Conservation (phyloP, 129 eudicot species). For the Apium graveolens region DNA sequence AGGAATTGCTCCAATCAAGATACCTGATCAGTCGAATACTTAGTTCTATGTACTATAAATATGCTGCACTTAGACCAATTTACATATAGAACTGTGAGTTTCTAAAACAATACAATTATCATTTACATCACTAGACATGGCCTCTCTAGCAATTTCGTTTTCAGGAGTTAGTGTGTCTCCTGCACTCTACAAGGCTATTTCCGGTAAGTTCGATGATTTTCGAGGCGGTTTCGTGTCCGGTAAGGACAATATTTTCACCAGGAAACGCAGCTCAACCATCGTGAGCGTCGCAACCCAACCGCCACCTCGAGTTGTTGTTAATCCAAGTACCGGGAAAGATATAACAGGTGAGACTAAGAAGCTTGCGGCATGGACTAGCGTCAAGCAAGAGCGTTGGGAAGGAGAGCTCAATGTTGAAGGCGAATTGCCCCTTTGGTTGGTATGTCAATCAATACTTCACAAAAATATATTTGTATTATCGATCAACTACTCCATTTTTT, state of each 20-base stretch:
- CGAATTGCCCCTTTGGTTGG: conserved; percentile 86
- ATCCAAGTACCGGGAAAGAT: conserved; percentile 21
- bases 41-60: conserved; percentile 16
- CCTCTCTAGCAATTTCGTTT: conserved; percentile 41
- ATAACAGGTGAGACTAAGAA: conserved; percentile 24
- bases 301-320: conserved; percentile 10
- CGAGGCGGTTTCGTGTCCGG: conserved; percentile 14
- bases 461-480: too few relatives aligned
- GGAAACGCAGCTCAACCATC: conserved; percentile 12
- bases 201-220: conserved; percentile 3
- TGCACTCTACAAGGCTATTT: conserved; percentile 12
- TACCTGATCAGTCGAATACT: conserved; percentile 26
- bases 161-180: conserved; percentile 19
- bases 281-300: conserved; percentile 46
- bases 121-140: conserved; percentile 33
- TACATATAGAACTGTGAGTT: neutral
- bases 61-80: neutral
- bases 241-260: conserved; percentile 5
- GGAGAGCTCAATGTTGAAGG: conserved; percentile 88
- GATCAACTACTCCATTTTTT: too few relatives aligned
- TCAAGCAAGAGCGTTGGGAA: conserved; percentile 81
- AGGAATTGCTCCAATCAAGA: conserved; percentile 35
- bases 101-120: neutral
- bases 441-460: conserved; percentile 11
- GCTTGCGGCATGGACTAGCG: conserved; percentile 81